phyloP scores from a whole-genome alignment of 768 basidiomycete species.

The Trametes coccinea region DNA sequence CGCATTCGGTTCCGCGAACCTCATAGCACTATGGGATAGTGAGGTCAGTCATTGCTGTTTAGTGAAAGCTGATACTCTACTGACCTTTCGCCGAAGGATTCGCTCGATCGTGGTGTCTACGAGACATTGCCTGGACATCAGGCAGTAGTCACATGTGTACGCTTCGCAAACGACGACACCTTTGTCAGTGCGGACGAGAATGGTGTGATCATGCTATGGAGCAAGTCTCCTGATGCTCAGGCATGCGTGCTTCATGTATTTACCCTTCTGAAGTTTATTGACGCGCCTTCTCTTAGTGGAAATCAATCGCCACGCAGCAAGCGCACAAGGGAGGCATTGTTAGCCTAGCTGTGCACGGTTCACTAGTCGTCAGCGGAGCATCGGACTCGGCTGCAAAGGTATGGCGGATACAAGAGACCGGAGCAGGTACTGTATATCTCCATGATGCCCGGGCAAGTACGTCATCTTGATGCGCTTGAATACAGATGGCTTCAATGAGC shows the following conservation, averaged over 20 bases:
- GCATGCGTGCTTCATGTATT: conserved; percentile 39
- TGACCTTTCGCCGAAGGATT: conserved; percentile 39
- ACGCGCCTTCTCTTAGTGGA: conserved; percentile 59
- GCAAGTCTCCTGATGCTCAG: conserved; percentile 29
- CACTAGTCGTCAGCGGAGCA: conserved; percentile 69
- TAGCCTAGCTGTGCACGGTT: conserved; percentile 52
- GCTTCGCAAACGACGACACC: conserved; percentile 53
- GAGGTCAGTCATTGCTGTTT: conserved; percentile 38
- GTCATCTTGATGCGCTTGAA: not conserved
- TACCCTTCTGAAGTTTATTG: not conserved
- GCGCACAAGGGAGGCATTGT: conserved; percentile 76
- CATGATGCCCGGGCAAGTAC: too few species aligned
- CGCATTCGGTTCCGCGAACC: conserved; percentile 58
- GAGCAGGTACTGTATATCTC: conserved; percentile 8
- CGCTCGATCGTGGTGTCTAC: conserved; percentile 53
- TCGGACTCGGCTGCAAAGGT: conserved; percentile 81
- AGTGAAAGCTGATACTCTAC: not conserved
- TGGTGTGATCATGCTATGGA: conserved; percentile 71
- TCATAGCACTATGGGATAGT: conserved; percentile 61
- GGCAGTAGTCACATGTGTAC: conserved; percentile 73
- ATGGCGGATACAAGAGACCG: conserved; percentile 49
- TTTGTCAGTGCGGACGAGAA: conserved; percentile 77
- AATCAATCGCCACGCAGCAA: conserved; percentile 37
- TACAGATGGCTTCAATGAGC: conserved; percentile 29
- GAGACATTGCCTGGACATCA: conserved; percentile 77